Evolutionary conservation across 1,284 basidiomycete species (phyloP), one percentile per base, ranked within the genome.

Genomic region (Puccinia triticina): DNA sequence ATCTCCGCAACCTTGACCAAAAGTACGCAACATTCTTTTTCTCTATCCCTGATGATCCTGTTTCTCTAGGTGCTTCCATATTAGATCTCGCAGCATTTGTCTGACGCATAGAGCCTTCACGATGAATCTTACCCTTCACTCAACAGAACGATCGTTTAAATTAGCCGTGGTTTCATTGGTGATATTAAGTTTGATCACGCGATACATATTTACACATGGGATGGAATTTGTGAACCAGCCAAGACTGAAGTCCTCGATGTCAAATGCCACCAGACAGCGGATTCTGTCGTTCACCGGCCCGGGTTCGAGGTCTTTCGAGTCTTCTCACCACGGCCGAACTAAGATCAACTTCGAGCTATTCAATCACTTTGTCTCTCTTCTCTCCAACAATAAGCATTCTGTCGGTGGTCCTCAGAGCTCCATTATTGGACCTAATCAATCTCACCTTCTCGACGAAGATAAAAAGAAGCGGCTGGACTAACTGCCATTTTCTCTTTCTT

Each of bases 181-280:
- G 8, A 32, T 82, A 0, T 37, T 73, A 64, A 37, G 57, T 40
- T n/a, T 71, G 11, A 72, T 71, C 18, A 55, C 59, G 2, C n/a
- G 50, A 53, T 82, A 74, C 21, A 82, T 82, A 1, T 55, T 82
- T 4, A 59, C 29, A 34, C 57, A 82, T 37, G 79, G 79, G n/a
- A 72, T 82, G 32, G 55, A 69, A 84, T 98, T 96, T 86, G 95
- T 99, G 83, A 91, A 93, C 32, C 96, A 94, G 93, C 97, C 96
- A n/a, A 91, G 93, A 32, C 90, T 99, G 80, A 91, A 93, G 84
- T 92, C 94, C 2, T 75, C 73, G 23, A 21, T 7, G 1, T 11
- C 73, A 3, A 57, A 75, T 34, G 32, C 21, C 34, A 75, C 55
- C 23, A 92, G 93, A 16, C 92, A 92, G 81, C 93, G 95, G 83